Evolutionary conservation across 371 early-diverging fungal species (phyloP).

Genomic region (Actinomortierella wolfii): DNA sequence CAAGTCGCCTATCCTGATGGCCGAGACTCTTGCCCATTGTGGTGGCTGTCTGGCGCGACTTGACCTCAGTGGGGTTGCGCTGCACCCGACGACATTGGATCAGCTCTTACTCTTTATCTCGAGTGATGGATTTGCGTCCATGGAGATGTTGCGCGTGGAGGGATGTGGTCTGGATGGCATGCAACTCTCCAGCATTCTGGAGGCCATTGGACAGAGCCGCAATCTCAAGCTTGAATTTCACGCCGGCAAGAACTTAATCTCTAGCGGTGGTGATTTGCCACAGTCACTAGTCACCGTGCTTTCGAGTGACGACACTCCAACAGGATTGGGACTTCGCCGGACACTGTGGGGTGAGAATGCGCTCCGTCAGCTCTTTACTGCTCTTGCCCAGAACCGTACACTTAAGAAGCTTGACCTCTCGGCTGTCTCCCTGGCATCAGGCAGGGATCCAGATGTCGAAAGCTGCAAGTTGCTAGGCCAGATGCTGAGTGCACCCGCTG

Average conservation of each 20-base stretch:
- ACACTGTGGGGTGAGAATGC: slow-evolving; percentile 45
- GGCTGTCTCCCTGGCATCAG: slow-evolving; percentile 37
- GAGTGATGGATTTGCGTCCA: slow-evolving; percentile 21
- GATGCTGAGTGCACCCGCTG: slow-evolving; percentile 28
- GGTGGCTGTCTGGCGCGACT: slow-evolving; percentile 22
- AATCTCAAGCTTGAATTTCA: slow-evolving; percentile 27
- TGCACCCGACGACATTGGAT: slow-evolving; percentile 34
- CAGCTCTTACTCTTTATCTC: slow-evolving; percentile 37
- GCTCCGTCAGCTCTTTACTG: slow-evolving; percentile 32
- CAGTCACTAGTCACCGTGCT: slow-evolving; percentile 28
- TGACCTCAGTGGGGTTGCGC: slow-evolving; percentile 40
- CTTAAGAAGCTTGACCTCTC: slow-evolving; percentile 34
- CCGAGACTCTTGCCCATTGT: slow-evolving; percentile 39
- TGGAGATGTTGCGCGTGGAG: slow-evolving; percentile 31
- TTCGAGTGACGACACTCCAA: slow-evolving; percentile 26
- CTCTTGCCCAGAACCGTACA: slow-evolving; percentile 29
- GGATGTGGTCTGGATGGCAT: slow-evolving; percentile 45
- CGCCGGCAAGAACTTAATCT: slow-evolving; percentile 36
- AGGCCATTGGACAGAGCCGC: slow-evolving; percentile 32
- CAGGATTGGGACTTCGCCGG: slow-evolving; percentile 33
- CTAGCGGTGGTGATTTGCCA: slow-evolving; percentile 34
- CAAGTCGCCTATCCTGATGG: slow-evolving; percentile 44
- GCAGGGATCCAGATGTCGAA: slow-evolving; percentile 42
- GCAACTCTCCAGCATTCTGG: slow-evolving; percentile 33
- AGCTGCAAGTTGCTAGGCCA: slow-evolving; percentile 40